Percentiles rank a stretch among this genome's conserved stretches.
phyloP scores from a whole-genome alignment of 2,329 filamentous ascomycete genomes.

The Phialocephala sp. region DNA sequence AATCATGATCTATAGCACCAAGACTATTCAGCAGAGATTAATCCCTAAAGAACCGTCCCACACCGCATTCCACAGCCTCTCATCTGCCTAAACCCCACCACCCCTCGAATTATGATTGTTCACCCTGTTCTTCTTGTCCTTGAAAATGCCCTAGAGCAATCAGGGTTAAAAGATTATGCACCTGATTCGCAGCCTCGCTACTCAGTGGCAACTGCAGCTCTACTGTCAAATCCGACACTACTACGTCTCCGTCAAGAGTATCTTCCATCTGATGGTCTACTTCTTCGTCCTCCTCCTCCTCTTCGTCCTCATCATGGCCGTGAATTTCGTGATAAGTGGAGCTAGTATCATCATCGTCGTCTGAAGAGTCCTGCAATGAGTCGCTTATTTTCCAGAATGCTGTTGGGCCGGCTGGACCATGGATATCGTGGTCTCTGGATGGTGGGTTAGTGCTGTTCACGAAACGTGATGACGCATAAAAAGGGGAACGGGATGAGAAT shows the following conservation, averaged over 20 bases:
- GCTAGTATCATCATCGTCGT: neutral
- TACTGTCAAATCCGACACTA: neutral
- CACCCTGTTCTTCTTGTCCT: too few species aligned
- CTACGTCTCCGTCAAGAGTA: neutral
- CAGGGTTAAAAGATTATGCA: neutral
- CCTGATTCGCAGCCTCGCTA: neutral
- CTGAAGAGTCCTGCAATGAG: constrained; percentile 27
- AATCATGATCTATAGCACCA: too few species aligned
- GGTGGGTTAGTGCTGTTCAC: neutral
- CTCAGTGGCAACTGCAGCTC: neutral
- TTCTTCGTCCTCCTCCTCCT: constrained; percentile 13
- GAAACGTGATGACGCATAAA: neutral
- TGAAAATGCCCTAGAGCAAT: neutral
- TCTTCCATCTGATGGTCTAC: neutral
- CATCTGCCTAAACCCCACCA: too few species aligned
- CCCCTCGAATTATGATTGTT: too few species aligned
- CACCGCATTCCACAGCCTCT: too few species aligned
- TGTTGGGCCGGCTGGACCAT: constrained; percentile 75
- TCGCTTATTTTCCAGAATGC: constrained; percentile 79
- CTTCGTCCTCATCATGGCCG: constrained; percentile 17
- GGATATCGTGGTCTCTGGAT: constrained; percentile 64
- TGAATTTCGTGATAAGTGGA: constrained; percentile 8
- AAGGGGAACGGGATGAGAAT: neutral
- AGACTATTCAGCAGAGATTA: too few species aligned
- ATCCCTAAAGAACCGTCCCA: too few species aligned